Evolutionary conservation across 139 green algal genomes (phyloP).

Genomic region (Closterium sp.): DNA sequence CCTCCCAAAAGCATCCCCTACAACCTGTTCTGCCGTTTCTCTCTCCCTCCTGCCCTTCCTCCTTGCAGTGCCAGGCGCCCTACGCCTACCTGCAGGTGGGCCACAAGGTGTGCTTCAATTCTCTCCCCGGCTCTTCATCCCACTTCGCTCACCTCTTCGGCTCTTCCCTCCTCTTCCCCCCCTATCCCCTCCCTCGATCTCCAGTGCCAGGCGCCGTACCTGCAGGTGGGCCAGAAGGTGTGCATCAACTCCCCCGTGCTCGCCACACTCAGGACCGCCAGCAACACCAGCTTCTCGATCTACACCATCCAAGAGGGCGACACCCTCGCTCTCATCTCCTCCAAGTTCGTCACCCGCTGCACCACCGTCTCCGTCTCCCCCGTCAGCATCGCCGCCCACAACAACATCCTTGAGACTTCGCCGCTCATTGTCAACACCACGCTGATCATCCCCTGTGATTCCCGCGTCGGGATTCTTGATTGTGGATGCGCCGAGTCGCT

Average conservation of each 20-base stretch:
- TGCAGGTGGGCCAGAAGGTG: slow-evolving; percentile 25
- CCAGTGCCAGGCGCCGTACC: slow-evolving; percentile 21
- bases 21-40: background rate
- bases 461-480: background rate
- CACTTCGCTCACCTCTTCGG: background rate
- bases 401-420: background rate
- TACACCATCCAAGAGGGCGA: slow-evolving; percentile 12
- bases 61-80: background rate
- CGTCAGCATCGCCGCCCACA: background rate
- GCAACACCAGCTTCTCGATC: background rate
- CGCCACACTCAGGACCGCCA: background rate
- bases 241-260: background rate
- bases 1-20: no score
- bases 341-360: background rate
- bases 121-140: background rate
- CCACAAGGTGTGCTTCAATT: slow-evolving; percentile 16
- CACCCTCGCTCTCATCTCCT: slow-evolving; percentile 11
- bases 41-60: background rate
- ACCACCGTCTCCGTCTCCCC: background rate
- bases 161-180: background rate
- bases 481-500: slow-evolving; percentile 7
- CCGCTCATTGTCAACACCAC: background rate
- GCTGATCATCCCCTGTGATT: slow-evolving; percentile 16
- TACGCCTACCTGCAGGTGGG: slow-evolving; percentile 7
- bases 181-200: background rate